Conservation (phyloP, 805 yeast genomes). For the Saturnispora besseyi region DNA sequence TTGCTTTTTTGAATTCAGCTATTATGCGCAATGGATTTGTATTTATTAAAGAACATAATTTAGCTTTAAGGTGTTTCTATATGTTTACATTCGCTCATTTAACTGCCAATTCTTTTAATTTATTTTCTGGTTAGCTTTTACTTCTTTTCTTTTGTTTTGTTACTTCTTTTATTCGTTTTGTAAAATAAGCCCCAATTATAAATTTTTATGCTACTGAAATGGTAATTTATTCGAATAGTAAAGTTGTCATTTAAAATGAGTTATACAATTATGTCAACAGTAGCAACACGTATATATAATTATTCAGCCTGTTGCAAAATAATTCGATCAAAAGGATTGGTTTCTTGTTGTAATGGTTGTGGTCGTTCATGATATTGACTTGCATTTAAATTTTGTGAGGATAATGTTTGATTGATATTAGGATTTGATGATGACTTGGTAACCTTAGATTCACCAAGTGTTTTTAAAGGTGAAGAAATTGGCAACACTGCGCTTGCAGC, state of each 20-base stretch:
- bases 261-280: not conserved
- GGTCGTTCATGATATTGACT: not conserved
- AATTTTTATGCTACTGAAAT: not conserved
- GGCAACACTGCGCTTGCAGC: conserved; percentile 29
- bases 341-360: conserved; percentile 2
- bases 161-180: not conserved
- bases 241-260: not conserved
- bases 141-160: not conserved
- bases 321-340: conserved; percentile 6
- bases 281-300: not conserved
- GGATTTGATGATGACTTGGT: conserved; percentile 1
- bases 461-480: conserved; percentile 22
- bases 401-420: not conserved
- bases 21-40: not conserved
- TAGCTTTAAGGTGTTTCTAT: not conserved
- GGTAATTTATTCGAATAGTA: not conserved
- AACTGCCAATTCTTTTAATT: not conserved
- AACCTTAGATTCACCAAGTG: not conserved
- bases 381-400: not conserved
- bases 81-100: not conserved
- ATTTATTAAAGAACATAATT: not conserved
- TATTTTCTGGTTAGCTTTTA: not conserved
- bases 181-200: not conserved
- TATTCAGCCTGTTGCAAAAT: not conserved
- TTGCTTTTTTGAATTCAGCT: no score